Conservation (phyloP, 106 monocot genomes). For the Triglochin maritima region DNA sequence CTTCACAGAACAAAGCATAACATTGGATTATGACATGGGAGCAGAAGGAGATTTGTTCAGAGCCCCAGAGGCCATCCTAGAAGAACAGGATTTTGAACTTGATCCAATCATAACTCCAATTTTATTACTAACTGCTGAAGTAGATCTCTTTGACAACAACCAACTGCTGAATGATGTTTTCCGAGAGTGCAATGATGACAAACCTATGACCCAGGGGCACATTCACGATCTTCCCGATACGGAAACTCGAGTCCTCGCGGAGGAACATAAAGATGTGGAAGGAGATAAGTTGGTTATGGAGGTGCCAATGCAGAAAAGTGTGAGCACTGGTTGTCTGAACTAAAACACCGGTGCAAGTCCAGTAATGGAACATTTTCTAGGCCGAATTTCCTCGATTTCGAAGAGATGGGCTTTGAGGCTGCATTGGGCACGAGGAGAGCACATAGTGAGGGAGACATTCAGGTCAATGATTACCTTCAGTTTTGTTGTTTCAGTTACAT, state of each 20-base stretch:
- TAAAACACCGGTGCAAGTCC: background rate
- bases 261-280: slow-evolving; percentile 18
- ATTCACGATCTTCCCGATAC: slow-evolving; percentile 32
- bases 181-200: slow-evolving; percentile 69
- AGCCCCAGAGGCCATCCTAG: slow-evolving; percentile 61
- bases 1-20: too few relatives aligned
- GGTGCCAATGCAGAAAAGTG: slow-evolving; percentile 43
- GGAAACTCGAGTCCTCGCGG: slow-evolving; percentile 25
- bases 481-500: background rate
- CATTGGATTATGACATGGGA: slow-evolving; percentile 50
- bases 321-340: slow-evolving; percentile 28
- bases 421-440: slow-evolving; percentile 12
- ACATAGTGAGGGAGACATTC: slow-evolving; percentile 14
- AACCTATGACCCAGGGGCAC: slow-evolving; percentile 35
- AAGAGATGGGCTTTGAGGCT: slow-evolving; percentile 7
- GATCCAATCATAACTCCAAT: slow-evolving; percentile 51
- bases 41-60: slow-evolving; percentile 68
- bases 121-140: slow-evolving; percentile 46
- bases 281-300: slow-evolving; percentile 12
- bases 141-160: slow-evolving; percentile 28
- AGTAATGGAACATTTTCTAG: background rate
- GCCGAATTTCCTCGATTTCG: slow-evolving; percentile 16
- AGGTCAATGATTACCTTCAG: slow-evolving; percentile 14
- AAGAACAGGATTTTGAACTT: slow-evolving; percentile 29
- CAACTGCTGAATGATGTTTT: slow-evolving; percentile 52